Evolutionary conservation across 106 monocot species (phyloP).

Genomic region (Agapanthus africanus): DNA sequence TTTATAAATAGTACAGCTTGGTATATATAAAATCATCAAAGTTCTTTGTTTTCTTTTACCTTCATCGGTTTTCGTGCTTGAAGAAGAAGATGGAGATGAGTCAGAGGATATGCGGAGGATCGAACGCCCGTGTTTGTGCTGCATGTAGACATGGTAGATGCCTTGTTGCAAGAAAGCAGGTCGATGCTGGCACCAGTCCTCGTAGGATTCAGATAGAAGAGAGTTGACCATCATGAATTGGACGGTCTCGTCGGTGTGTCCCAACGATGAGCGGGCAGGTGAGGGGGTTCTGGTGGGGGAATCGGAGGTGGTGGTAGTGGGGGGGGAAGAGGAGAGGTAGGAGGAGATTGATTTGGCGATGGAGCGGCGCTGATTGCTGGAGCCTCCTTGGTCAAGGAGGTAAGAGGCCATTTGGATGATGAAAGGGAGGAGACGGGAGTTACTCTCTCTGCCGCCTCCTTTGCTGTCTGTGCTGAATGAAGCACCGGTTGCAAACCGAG

Average conservation of each 20-base stretch:
- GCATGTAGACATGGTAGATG: conserved; percentile 88
- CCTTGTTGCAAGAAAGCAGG: conserved; percentile 67
- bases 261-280: conserved; percentile 18
- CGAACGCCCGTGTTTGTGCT: conserved; percentile 55
- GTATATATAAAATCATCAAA: too few species aligned
- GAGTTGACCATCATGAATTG: conserved; percentile 99
- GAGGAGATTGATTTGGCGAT: conserved; percentile 52
- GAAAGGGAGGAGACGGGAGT: conserved; percentile 77
- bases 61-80: conserved; percentile 10
- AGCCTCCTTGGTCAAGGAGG: conserved; percentile 69
- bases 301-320: conserved; percentile 6
- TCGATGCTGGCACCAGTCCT: conserved; percentile 70
- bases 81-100: conserved; percentile 1
- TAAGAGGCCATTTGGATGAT: conserved; percentile 96
- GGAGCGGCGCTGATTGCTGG: conserved; percentile 42
- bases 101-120: conserved; percentile 41
- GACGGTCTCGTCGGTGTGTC: conserved; percentile 64
- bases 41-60: too few species aligned
- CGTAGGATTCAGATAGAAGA: conserved; percentile 77
- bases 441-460: conserved; percentile 93
- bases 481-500: conserved; percentile 89
- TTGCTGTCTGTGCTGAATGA: conserved; percentile 73
- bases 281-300: conserved; percentile 21
- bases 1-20: too few species aligned
- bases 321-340: conserved; percentile 46